These are phyloP conservation scores for Kodamaea kakaduensis DNA, from an alignment of 805 yeast species.

Conservation along the genomic window DNA sequence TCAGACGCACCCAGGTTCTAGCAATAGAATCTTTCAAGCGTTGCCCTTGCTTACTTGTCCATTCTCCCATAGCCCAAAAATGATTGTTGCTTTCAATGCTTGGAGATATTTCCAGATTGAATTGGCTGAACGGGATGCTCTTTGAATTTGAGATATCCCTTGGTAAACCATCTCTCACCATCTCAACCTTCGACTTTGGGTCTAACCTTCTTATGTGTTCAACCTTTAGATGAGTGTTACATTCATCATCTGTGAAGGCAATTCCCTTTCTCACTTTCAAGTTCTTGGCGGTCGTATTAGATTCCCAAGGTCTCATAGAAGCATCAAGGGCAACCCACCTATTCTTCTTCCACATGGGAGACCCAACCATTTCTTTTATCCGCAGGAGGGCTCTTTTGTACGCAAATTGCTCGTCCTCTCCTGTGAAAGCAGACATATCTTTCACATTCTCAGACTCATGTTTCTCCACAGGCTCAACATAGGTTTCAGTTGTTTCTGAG, in stretches of 20 bases:
- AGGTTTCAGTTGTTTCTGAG: constrained; percentile 35
- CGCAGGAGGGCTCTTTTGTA: constrained; percentile 67
- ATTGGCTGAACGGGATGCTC: constrained; percentile 5
- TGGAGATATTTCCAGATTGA: constrained; percentile 27
- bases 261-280: not conserved
- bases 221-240: too few relatives aligned
- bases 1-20: constrained; percentile 48
- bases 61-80: constrained; percentile 66
- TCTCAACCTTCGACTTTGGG: constrained; percentile 1
- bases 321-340: constrained; percentile 55
- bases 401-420: constrained; percentile 75
- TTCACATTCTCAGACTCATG: constrained; percentile 35
- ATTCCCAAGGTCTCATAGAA: constrained; percentile 58
- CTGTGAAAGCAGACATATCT: constrained; percentile 57
- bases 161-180: constrained; percentile 17
- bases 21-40: constrained; percentile 52
- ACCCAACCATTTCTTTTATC: constrained; percentile 55
- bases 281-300: not conserved
- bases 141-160: constrained; percentile 18
- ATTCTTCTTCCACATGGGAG: constrained; percentile 46
- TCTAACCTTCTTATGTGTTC: not conserved
- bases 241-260: not conserved
- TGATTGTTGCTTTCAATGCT: constrained; percentile 40
- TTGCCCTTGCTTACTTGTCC: constrained; percentile 47
- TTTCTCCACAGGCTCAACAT: constrained; percentile 6